Evolutionary conservation across 345 rosid genomes (phyloP), one percentile per base, ranked within the genome.

Genomic region (Brassica juncea): DNA sequence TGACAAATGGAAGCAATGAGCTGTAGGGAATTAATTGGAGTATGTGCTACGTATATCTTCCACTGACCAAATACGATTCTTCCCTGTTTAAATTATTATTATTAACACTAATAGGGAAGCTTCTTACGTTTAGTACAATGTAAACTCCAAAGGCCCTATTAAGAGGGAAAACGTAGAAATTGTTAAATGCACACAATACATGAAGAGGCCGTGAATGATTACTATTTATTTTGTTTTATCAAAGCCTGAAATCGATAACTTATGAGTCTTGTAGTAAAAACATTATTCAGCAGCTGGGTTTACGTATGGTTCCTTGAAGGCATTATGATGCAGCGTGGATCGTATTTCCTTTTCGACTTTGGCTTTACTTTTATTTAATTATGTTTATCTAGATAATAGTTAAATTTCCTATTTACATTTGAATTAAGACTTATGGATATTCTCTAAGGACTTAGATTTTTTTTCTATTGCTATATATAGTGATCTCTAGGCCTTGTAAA

Each of bases 1-100:
- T 79, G 82, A 79, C 74, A 79, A 73, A 59, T 47, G 73, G 77
- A 67, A 73, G 78, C 74, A 79, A 73, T 79, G 82, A 79, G 82
- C 82, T 79, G 82, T 79, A 73, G 10, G 23, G 37, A 21, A 44
- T 58, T 42, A 66, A 62, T 73, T 66, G 77, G 74, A 44, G 11
- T 54, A 44, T 79, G 77, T 72, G 73, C 69, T 52, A 28, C 58
- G 8, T 42, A 54, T 64, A 37, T 64, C 81, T 78, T 65, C 77
- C 32, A 55, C 81, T 71, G 16, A 23, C 66, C 58, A 71, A 37
- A 10, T 37, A 54, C 67, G 60, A 78, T 42, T 42, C 49, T 42
- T 10, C 49, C 49, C 14, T 8, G 44, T 42, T 42, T 42, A 42
- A 10, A 42, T 39, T 59, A 5, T 12, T n/a, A 47, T 47, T 4